Percentiles rank a stretch among this genome's conserved stretches.
phyloP scores from a whole-genome alignment of 73 alveolate genomes.

The Paramecium octaurelia region DNA sequence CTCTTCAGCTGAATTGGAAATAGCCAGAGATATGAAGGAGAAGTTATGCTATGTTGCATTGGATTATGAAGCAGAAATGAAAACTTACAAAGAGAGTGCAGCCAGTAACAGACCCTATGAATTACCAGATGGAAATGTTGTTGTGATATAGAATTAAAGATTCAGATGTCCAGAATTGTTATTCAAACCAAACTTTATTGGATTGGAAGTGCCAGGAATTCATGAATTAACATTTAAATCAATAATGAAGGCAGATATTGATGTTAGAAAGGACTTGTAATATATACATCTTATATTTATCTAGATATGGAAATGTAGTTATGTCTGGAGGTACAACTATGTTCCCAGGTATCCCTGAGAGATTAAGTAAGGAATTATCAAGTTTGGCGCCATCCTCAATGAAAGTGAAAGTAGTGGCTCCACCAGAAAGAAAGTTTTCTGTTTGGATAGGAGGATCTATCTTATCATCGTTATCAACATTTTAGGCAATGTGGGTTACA shows the following conservation, averaged over 20 bases:
- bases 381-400: conserved; percentile 90
- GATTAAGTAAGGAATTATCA: conserved; percentile 92
- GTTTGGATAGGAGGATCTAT: conserved; percentile 98
- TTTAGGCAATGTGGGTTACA: conserved; percentile 81
- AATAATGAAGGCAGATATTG: conserved; percentile 94
- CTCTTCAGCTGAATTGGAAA: conserved; percentile 81
- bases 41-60: conserved; percentile 44
- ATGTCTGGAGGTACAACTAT: conserved; percentile 93
- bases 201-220: conserved; percentile 83
- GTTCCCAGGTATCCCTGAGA: conserved; percentile 95
- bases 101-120: conserved; percentile 44
- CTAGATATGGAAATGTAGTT: neutral
- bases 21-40: conserved; percentile 56
- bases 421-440: conserved; percentile 91
- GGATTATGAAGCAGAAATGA: conserved; percentile 35
- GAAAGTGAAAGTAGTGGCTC: conserved; percentile 83
- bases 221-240: conserved; percentile 89
- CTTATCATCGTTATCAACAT: conserved; percentile 90
- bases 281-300: neutral
- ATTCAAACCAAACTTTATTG: conserved; percentile 83
- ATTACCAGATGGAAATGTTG: conserved; percentile 61
- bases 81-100: neutral
- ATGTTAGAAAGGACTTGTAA: conserved; percentile 84
- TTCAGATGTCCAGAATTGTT: conserved; percentile 87
- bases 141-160: conserved; percentile 46